Evolutionary conservation across 1,284 basidiomycete genomes (phyloP).

Genomic region (Singerocomus inundabilis): DNA sequence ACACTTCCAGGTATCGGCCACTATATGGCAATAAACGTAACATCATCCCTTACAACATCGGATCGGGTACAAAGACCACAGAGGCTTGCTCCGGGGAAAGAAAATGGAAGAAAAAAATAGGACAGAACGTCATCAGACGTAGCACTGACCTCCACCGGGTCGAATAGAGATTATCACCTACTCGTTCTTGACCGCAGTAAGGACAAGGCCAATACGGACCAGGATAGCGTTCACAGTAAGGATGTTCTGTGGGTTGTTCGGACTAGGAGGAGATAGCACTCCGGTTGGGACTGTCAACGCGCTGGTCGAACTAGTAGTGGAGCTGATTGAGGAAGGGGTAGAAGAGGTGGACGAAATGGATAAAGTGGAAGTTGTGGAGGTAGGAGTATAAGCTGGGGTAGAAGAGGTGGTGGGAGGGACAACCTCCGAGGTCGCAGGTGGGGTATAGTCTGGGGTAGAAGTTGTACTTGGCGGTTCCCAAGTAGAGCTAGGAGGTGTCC

Average conservation of each 20-base stretch:
- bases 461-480: slow-evolving; percentile 27
- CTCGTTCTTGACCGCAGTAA: slow-evolving; percentile 15
- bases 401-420: too few relatives aligned
- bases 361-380: slow-evolving; percentile 23
- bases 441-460: slow-evolving; percentile 23
- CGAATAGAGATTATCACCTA: slow-evolving; percentile 2
- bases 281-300: slow-evolving; percentile 36
- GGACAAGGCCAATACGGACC: slow-evolving; percentile 37
- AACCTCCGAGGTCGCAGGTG: slow-evolving; percentile 15
- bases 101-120: background rate
- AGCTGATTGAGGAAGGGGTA: slow-evolving; percentile 15
- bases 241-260: slow-evolving; percentile 35
- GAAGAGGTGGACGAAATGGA: slow-evolving; percentile 21
- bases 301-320: slow-evolving; percentile 19
- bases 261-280: slow-evolving; percentile 12
- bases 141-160: background rate
- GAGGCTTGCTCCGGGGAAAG: slow-evolving; percentile 10
- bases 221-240: slow-evolving; percentile 37
- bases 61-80: background rate
- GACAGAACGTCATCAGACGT: background rate
- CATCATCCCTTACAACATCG: background rate
- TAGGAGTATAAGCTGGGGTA: slow-evolving; percentile 18
- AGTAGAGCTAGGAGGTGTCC: slow-evolving; percentile 22
- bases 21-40: slow-evolving; percentile 6
- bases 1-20: slow-evolving; percentile 24